A percentile compares a stretch with the other conserved stretches of the same genome.
Conservation (phyloP, 1,284 basidiomycete species). For the Exobasidium cylindrosporum region DNA sequence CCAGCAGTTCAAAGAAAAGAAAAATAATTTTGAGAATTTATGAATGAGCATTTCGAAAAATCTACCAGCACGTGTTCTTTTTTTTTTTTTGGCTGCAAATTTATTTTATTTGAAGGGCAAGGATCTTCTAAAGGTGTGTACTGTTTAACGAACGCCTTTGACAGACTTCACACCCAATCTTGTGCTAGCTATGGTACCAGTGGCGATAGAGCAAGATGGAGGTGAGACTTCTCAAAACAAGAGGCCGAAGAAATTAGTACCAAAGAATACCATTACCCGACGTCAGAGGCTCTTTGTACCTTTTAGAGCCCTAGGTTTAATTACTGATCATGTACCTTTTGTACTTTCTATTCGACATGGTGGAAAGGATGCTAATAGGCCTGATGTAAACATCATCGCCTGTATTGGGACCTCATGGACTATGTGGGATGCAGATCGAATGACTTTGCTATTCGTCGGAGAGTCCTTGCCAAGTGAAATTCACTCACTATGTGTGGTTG, state of each 20-base stretch:
- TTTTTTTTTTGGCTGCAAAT: no score
- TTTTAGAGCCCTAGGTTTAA: conserved; percentile 86
- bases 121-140: no score
- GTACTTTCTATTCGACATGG: conserved; percentile 76
- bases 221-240: background rate
- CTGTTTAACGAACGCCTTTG: no score
- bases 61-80: no score
- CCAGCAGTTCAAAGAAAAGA: conserved; percentile 3
- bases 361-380: conserved; percentile 71
- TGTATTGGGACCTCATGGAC: conserved; percentile 89
- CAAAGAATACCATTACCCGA: background rate
- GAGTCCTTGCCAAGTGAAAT: conserved; percentile 74
- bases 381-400: conserved; percentile 69
- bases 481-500: conserved; percentile 63
- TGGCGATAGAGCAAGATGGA: background rate
- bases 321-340: conserved; percentile 89
- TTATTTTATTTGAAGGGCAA: no score
- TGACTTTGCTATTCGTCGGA: conserved; percentile 91
- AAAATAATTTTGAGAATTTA: no score
- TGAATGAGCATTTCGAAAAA: no score
- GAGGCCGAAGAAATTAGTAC: background rate
- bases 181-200: background rate
- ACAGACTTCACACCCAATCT: no score
- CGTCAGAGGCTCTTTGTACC: conserved; percentile 72
- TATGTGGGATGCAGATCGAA: conserved; percentile 91